These are phyloP conservation scores for Leccinum pallidistipes DNA, from an alignment of 1,284 basidiomycete species.

Conservation along the genomic window DNA sequence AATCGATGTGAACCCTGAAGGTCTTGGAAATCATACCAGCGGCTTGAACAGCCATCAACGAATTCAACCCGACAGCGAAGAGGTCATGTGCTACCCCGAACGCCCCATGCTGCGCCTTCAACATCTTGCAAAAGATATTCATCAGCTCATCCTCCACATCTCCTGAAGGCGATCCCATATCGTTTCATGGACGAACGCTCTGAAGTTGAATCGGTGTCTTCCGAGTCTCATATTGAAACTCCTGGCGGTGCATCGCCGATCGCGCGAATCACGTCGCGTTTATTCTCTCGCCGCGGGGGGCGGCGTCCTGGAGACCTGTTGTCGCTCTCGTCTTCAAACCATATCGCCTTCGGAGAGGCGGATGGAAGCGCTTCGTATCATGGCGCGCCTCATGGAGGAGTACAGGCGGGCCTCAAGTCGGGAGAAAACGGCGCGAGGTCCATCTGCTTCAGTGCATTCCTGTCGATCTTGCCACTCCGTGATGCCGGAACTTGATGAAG, in stretches of 20 bases:
- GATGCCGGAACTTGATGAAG: slow-evolving; percentile 25
- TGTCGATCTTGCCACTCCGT: slow-evolving; percentile 30
- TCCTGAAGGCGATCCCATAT: slow-evolving; percentile 27
- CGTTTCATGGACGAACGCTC: no score
- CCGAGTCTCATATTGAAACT: no score
- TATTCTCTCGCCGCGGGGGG: no score
- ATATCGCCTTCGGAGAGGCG: no score
- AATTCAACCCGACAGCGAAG: slow-evolving; percentile 32
- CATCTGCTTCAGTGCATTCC: slow-evolving; percentile 31
- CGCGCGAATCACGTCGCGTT: no score
- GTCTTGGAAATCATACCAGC: slow-evolving; percentile 32
- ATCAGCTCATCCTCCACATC: slow-evolving; percentile 31
- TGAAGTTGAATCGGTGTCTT: no score
- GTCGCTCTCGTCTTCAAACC: no score
- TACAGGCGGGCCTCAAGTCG: slow-evolving; percentile 20
- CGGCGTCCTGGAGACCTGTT: no score
- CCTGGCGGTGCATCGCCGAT: no score
- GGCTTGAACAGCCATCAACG: slow-evolving; percentile 33
- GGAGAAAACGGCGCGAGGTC: slow-evolving; percentile 24
- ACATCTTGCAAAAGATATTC: slow-evolving; percentile 24
- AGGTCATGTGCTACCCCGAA: slow-evolving; percentile 32
- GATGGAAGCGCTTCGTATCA: no score
- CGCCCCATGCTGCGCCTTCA: slow-evolving; percentile 22
- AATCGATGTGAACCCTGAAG: slow-evolving; percentile 31
- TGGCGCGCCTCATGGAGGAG: no score